Evolutionary conservation across 331 rosid species (phyloP), one percentile per base, ranked within the genome.

Genomic region (Malus hybrid): DNA sequence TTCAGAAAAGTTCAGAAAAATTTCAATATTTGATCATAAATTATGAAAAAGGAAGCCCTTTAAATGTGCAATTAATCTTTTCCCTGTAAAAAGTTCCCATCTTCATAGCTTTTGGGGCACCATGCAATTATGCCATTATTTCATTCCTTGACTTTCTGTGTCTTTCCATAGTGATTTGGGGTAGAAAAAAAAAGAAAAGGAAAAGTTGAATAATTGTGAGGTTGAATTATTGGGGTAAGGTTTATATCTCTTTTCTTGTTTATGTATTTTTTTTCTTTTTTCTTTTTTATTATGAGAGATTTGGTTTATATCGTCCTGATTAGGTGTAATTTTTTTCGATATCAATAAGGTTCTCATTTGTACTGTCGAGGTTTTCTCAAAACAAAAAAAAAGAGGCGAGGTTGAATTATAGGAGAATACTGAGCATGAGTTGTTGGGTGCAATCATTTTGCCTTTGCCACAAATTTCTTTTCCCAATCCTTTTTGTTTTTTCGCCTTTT

Each of bases 371-470:
- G 42, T 7, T 36, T 36, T 36, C 42, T 36, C 5, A 48, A 14
- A 48, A 46, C 54, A 66, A 1, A 4, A 80, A 69, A 44, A 81
- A 84, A 72, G 79, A 36, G 60, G 66, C 16, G 32, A 71, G 86
- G 86, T 85, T 87, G 89, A 89, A 89, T 78, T 81, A 73, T 77
- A 81, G 84, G 79, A 80, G 59, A 31, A 62, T 32, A 27, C 67
- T 62, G 80, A 73, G 85, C 87, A 85, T 85, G 89, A 81, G 73
- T 79, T 89, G 73, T 79, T 89, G 86, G 83, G 79, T 78, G 91
- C 89, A 75, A 87, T 88, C 87, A 90, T 86, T 10, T 52, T 52
- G 59, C 59, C 59, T 16, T 82, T 85, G 80, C 71, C 71, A 60
- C 88, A 87, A 82, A 61, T 86, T 84, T 67, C 44, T 32, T 70